A percentile compares a stretch with the other conserved stretches of the same genome.
Evolutionary conservation across 257 asterid species (phyloP).

Genomic region (Petunia secreta): DNA sequence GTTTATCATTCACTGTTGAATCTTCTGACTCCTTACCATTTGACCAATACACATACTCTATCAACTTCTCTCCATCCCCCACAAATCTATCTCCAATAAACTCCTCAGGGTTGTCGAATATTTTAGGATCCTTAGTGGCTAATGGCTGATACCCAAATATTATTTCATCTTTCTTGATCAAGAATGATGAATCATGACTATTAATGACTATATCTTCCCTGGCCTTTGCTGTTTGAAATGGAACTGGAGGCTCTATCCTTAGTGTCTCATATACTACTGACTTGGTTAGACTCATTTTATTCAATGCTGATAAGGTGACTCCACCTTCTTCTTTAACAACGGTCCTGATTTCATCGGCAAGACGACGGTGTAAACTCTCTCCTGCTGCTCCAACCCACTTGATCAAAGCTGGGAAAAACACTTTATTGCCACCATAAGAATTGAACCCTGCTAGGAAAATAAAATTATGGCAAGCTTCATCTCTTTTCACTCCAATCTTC

Average conservation of each 20-base stretch:
- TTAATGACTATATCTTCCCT: conserved; percentile 28
- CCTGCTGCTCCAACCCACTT: conserved; percentile 42
- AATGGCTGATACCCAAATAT: conserved; percentile 39
- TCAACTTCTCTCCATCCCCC: conserved; percentile 34
- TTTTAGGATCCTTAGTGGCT: conserved; percentile 32
- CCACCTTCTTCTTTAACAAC: conserved; percentile 35
- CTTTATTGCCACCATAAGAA: conserved; percentile 43
- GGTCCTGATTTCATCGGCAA: conserved; percentile 27
- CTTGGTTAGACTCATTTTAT: conserved; percentile 34
- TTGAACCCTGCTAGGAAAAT: conserved; percentile 42
- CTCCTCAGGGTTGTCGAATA: conserved; percentile 25
- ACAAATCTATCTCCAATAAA: conserved; percentile 35
- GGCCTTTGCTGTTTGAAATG: conserved; percentile 35
- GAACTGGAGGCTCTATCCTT: conserved; percentile 41
- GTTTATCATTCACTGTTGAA: conserved; percentile 31
- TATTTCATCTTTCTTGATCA: conserved; percentile 37
- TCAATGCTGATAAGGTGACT: conserved; percentile 23
- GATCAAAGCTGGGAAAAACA: conserved; percentile 36
- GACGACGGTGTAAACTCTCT: conserved; percentile 32
- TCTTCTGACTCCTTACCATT: conserved; percentile 35
- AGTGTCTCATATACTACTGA: conserved; percentile 40
- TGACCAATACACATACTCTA: conserved; percentile 40
- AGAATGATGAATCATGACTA: conserved; percentile 27
- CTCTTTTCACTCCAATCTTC: conserved; percentile 33
- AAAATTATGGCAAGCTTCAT: conserved; percentile 45